A percentile compares a stretch with the other conserved stretches of the same genome.
phyloP scores from a whole-genome alignment of 2,329 filamentous ascomycete species.

The Fusarium udum region DNA sequence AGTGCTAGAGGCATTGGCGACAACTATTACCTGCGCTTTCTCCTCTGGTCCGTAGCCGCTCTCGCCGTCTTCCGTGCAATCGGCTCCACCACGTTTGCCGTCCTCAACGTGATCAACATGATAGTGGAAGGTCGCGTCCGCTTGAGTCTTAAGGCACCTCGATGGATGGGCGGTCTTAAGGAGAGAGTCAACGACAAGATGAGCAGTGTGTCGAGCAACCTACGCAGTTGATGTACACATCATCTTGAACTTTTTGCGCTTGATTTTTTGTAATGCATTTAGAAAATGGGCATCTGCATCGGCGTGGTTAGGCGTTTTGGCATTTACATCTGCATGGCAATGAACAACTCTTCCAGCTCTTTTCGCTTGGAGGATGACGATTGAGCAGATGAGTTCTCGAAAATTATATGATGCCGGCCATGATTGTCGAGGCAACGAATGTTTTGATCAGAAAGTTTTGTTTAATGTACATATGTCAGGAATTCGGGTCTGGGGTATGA shows the following conservation, averaged over 20 bases:
- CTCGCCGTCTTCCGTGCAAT: constrained; percentile 89
- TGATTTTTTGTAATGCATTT: constrained; percentile 26
- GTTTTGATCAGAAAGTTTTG: constrained; percentile 8
- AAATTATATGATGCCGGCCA: constrained; percentile 19
- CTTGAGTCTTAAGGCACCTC: constrained; percentile 64
- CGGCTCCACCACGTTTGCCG: constrained; percentile 80
- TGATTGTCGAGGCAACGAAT: constrained; percentile 16
- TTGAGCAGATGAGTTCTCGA: constrained; percentile 22
- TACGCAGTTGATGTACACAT: constrained; percentile 47
- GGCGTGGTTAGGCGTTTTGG: constrained; percentile 24
- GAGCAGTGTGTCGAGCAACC: constrained; percentile 59
- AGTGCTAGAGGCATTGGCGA: constrained; percentile 73
- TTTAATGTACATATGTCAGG: constrained; percentile 10
- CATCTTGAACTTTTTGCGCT: neutral
- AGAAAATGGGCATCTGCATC: constrained; percentile 20
- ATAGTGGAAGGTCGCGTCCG: constrained; percentile 85
- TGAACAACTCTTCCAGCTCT: constrained; percentile 1
- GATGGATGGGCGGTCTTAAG: constrained; percentile 58
- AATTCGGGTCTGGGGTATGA: neutral
- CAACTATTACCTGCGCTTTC: constrained; percentile 92
- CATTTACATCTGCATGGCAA: constrained; percentile 17
- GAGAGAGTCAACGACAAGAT: constrained; percentile 58
- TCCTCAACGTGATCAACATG: constrained; percentile 85
- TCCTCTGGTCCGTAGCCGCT: constrained; percentile 89
- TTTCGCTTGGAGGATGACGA: constrained; percentile 12